These are phyloP conservation scores for Dissophora ornata DNA, from an alignment of 192 early-diverging fungal species.

Conservation along the genomic window DNA sequence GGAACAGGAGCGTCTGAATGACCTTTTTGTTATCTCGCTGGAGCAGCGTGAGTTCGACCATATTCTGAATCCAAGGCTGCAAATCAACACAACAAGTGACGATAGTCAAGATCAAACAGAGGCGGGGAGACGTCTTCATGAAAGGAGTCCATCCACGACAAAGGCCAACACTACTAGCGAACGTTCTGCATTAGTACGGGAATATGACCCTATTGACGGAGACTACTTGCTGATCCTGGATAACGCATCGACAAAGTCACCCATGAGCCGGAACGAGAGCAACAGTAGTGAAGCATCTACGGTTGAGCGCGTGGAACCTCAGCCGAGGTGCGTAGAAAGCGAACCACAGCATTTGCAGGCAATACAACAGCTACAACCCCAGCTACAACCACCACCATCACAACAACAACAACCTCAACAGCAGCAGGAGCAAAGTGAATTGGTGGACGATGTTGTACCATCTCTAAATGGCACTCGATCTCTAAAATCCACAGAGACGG, in stretches of 20 bases:
- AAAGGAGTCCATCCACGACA: neutral
- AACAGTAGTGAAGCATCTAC: conserved; percentile 7
- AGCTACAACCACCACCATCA: neutral
- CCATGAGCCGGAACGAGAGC: conserved; percentile 13
- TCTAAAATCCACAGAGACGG: neutral
- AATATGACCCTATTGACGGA: conserved; percentile 51
- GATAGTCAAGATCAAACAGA: conserved; percentile 3
- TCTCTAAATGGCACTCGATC: neutral
- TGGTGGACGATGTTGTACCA: neutral
- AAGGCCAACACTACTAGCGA: conserved; percentile 10
- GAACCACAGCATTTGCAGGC: neutral
- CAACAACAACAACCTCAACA: too few species aligned
- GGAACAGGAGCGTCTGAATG: conserved; percentile 35
- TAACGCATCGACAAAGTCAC: conserved; percentile 19
- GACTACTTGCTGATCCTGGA: conserved; percentile 45
- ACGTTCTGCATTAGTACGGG: conserved; percentile 19
- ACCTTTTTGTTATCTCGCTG: conserved; percentile 30
- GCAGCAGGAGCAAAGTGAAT: too few species aligned
- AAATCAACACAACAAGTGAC: neutral
- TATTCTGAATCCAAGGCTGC: conserved; percentile 5
- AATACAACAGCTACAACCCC: too few species aligned
- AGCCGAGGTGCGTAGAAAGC: neutral
- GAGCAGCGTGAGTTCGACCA: conserved; percentile 39
- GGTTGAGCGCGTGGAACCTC: neutral
- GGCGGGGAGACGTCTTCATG: neutral